Conservation (phyloP, 2,329 filamentous ascomycete species). For the Huntiella bhutanensis region DNA sequence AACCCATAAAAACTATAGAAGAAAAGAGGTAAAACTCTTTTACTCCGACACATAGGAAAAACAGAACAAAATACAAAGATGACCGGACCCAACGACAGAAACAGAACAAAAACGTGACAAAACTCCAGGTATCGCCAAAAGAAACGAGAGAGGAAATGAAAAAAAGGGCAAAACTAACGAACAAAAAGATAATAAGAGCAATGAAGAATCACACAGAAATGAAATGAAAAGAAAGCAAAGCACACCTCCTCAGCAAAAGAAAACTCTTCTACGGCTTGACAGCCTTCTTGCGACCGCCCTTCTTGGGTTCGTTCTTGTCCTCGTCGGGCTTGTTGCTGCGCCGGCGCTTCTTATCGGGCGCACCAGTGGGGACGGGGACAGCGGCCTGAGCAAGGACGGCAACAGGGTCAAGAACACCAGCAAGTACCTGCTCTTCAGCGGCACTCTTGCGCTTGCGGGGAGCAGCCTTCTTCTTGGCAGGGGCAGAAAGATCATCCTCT, state of each 20-base stretch:
- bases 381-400: conserved; percentile 22
- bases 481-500: conserved; percentile 19
- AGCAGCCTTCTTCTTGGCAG: conserved; percentile 33
- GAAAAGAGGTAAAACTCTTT: background rate
- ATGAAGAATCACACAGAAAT: background rate
- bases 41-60: background rate
- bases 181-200: conserved; percentile 3
- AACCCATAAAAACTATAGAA: background rate
- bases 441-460: conserved; percentile 38
- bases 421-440: conserved; percentile 14
- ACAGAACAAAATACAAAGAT: conserved; percentile 5
- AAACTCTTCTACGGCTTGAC: conserved; percentile 16
- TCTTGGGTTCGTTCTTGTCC: conserved; percentile 38
- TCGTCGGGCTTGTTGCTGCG: conserved; percentile 35
- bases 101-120: conserved; percentile 5
- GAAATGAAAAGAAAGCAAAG: background rate
- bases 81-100: background rate
- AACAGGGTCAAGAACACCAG: conserved; percentile 24
- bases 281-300: conserved; percentile 41
- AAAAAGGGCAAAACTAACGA: conserved; percentile 1
- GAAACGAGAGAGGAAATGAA: no score
- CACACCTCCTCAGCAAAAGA: background rate
- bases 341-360: conserved; percentile 45
- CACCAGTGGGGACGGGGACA: conserved; percentile 21
- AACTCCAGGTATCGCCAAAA: conserved; percentile 10